phyloP scores from a whole-genome alignment of 2,329 filamentous ascomycete species.

The Coniochaeta sp. region DNA sequence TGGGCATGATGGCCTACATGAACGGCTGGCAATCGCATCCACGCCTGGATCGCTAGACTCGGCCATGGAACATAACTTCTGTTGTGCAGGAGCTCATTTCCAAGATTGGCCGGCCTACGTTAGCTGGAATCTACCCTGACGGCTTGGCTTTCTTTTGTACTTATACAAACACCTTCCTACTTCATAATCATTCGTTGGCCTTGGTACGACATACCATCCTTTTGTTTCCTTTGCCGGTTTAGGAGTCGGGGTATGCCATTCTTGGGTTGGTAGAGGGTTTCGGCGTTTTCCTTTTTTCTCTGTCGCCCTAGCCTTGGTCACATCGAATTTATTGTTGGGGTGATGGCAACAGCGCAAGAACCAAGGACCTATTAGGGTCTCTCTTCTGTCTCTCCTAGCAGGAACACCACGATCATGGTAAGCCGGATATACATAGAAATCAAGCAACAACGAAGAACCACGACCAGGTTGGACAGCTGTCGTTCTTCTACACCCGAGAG shows the following conservation, averaged over 20 bases:
- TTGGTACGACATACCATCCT: too few relatives aligned
- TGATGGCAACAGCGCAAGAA: neutral
- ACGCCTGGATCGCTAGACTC: constrained; percentile 23
- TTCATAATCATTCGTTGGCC: neutral
- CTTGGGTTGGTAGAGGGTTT: too few relatives aligned
- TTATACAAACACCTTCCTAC: neutral
- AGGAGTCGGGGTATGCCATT: too few relatives aligned
- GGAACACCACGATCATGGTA: neutral
- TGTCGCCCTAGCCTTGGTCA: neutral
- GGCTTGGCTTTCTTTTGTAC: neutral
- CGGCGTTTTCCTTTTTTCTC: too few relatives aligned
- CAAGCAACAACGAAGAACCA: too few relatives aligned
- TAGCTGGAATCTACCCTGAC: too few relatives aligned
- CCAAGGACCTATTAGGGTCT: neutral
- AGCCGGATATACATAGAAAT: too few relatives aligned
- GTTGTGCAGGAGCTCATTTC: neutral
- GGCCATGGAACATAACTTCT: neutral
- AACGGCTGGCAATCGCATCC: constrained; percentile 66
- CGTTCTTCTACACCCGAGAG: too few relatives aligned
- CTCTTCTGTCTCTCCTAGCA: neutral
- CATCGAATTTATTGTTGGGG: neutral
- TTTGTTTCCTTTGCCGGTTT: too few relatives aligned
- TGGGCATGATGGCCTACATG: constrained; percentile 80
- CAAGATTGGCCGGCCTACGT: too few relatives aligned
- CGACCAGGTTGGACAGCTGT: too few relatives aligned